phyloP scores from a whole-genome alignment of 495 filamentous ascomycete genomes.

The Xylaria curta region DNA sequence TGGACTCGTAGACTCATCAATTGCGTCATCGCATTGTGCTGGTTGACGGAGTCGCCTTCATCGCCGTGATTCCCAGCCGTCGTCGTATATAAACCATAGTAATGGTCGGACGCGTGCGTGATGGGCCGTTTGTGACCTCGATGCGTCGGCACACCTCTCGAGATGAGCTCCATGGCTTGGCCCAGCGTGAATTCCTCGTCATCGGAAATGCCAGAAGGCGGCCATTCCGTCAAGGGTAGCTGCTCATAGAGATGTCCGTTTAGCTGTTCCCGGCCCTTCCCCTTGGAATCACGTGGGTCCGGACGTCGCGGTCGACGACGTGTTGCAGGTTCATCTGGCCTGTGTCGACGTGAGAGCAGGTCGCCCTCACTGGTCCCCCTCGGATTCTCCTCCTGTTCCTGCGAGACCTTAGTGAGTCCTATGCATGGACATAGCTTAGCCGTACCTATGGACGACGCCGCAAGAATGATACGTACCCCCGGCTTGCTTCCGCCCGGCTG shows the following conservation, averaged over 20 bases:
- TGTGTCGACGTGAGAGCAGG: conserved; percentile 31
- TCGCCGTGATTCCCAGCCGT: conserved; percentile 53
- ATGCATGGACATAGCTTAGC: conserved; percentile 22
- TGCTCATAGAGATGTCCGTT: conserved; percentile 43
- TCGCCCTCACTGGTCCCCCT: conserved; percentile 43
- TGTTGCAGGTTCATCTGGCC: conserved; percentile 34
- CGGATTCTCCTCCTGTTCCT: conserved; percentile 36
- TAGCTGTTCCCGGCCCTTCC: conserved; percentile 49
- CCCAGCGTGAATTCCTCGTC: conserved; percentile 51
- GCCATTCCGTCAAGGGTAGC: conserved; percentile 54
- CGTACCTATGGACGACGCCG: conserved; percentile 4
- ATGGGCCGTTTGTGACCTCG: conserved; percentile 54
- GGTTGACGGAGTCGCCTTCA: conserved; percentile 51
- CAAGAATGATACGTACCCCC: conserved; percentile 41
- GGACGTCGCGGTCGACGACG: conserved; percentile 51
- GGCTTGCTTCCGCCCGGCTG: conserved; percentile 36
- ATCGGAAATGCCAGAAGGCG: conserved; percentile 51
- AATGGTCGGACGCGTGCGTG: conserved; percentile 55
- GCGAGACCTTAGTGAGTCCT: conserved; percentile 26
- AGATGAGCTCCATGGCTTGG: conserved; percentile 55
- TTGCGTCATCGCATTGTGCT: conserved; percentile 56
- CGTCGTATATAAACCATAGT: conserved; percentile 57
- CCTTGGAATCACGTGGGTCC: conserved; percentile 46
- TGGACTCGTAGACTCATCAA: conserved; percentile 54
- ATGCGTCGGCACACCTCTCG: conserved; percentile 53